Base-by-base conservation (phyloP, 2,329 filamentous ascomycete species). In the Ambrosiella beaveri region DNA sequence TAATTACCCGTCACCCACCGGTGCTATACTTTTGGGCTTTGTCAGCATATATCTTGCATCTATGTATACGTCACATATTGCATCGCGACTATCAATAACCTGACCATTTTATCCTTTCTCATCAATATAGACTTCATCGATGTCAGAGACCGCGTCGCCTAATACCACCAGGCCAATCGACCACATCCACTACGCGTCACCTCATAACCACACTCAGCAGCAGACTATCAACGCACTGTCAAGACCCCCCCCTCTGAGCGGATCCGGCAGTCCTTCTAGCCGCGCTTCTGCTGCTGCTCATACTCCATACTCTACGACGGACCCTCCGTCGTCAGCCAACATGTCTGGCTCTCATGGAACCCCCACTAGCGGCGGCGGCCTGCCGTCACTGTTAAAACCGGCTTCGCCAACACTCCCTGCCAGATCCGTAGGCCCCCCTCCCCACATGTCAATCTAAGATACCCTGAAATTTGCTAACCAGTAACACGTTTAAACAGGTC, bases 401-500 rank as follows among this genome's bases (percentile, higher is more conserved):
- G 60, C 62, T 54, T 61, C 61, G 15, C 62, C 60, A 19, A 37
- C 50, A 35, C 39, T 56, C 56, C 52, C 61, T 12, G 19, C 41
- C 41, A 36, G 55, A 1, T 53, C 55, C 27, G 40, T 61, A 13
- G 58, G 57, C 44, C 58, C 61, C 52, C 36, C 50, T 57, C 15
- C 19, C 49, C 39, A 11, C 49, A 60, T 57, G 41, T n/a, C 27
- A 38, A 8, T n/a, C 8, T 2, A 12, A 50, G 49, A n/a, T 15
- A 9, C 19, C 40, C 27, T 56, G 9, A 17, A 7, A 12, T 47
- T 8, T 5, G 53, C 58, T 61, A 59, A 62, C 58, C 12, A 52
- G 11, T 50, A 11, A 57, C 44, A 27, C 36, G 1, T 11, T 40
- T 40, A 1, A 39, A 60, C 86, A 95, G 68, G 86, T 90, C 57